phyloP scores from a whole-genome alignment of 176 grass and related monocot species.

The Areca catechu region DNA sequence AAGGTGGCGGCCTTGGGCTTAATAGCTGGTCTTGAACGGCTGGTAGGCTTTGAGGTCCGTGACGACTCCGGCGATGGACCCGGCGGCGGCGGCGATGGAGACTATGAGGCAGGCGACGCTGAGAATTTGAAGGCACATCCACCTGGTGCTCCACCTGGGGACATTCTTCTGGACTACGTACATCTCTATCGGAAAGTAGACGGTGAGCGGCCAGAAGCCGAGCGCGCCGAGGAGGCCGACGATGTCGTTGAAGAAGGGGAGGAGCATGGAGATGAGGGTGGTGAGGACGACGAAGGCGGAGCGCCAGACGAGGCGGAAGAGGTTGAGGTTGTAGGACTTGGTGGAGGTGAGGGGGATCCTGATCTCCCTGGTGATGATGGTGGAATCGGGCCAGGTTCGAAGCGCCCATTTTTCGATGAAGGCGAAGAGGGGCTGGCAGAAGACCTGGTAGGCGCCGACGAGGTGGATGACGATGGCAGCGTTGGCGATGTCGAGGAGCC shows the following conservation, averaged over 20 bases:
- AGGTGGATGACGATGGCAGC: too few relatives aligned
- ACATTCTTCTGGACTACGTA: constrained; percentile 59
- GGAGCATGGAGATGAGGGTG: constrained; percentile 58
- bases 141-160: constrained; percentile 9
- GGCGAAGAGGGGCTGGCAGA: too few relatives aligned
- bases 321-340: constrained; percentile 10
- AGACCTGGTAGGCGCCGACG: too few relatives aligned
- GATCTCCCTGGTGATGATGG: too few relatives aligned
- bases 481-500: too few relatives aligned
- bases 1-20: constrained; percentile 8
- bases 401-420: too few relatives aligned
- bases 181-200: constrained; percentile 98
- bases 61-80: constrained; percentile 65
- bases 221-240: constrained; percentile 73
- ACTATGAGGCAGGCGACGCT: constrained; percentile 40
- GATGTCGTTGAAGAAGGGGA: constrained; percentile 83
- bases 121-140: constrained; percentile 22
- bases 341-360: too few relatives aligned
- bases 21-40: constrained; percentile 24
- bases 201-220: constrained; percentile 87
- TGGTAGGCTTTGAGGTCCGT: constrained; percentile 51
- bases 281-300: constrained; percentile 61
- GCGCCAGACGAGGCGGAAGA: constrained; percentile 48
- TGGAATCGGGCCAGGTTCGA: too few relatives aligned
- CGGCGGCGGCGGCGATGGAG: constrained; percentile 37